Base-by-base conservation (phyloP, 2,329 filamentous ascomycete species). In the Venturia asperata region DNA sequence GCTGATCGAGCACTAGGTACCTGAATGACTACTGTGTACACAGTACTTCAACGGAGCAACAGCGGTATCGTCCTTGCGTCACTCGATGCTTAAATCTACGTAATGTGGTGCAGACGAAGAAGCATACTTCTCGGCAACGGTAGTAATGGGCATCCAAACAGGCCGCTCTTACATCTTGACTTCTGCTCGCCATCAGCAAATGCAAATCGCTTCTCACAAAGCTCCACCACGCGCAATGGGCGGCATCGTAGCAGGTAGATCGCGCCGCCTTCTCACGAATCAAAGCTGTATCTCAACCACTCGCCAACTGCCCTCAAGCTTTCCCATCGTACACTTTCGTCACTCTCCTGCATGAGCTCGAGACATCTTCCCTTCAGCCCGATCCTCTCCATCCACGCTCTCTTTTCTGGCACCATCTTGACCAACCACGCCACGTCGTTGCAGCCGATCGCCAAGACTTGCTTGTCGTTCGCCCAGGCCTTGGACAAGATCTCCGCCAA, bases 251-350 rank as follows among this genome's bases (percentile, higher is more conserved):
- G 11, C 15, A 6, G 49, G 15, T 34, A 30, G 4, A 34, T 13
- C 49, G 7, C 15, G 13, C 52, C 30, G 17, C 27, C 4, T 34
- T 21, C 43, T 24, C 42, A 63, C 42, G 30, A 66, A n/a, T 66
- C 65, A 37, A 66, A 66, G 62, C 63, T 88, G 78, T 90, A 90
- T 70, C 87, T 82, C 74, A 91, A 76, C 87, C 88, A 91, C 74
- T 89, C 88, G 24, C 88, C 87, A 49, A 97, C 85, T 19, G 92
- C 92, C 71, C 89, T 86, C 78, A 97, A 78, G 76, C 90, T 94
- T 81, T 97, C 92, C 91, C 92, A 97, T 73, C 92, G 83, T 60
- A 97, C 91, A 67, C 86, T 87, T 79, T 96, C 92, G 72, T 96
- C 91, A 66, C 86, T 83, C 73, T 95, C 91, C 71, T 86, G 87